Evolutionary conservation across 306 rosid species (phyloP).

Genomic region (Hippophae gyantsensis): DNA sequence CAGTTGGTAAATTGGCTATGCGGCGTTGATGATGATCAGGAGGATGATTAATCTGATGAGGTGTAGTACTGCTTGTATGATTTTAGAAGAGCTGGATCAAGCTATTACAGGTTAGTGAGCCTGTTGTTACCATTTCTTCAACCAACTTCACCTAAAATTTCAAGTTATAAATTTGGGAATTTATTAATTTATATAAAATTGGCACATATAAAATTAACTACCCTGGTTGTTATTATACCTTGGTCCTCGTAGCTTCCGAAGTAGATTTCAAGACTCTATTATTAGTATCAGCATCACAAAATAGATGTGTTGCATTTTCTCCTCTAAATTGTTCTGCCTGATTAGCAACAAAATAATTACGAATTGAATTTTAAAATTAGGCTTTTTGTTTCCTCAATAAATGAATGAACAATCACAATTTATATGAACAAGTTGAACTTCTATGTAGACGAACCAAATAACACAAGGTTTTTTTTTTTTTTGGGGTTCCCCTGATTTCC

Average conservation of each 20-base stretch:
- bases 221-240: constrained; percentile 19
- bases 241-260: constrained; percentile 91
- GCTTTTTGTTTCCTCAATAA: too few species aligned
- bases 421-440: too few species aligned
- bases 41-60: constrained; percentile 28
- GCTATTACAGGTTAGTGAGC: constrained; percentile 38
- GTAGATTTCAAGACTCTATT: constrained; percentile 73
- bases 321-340: constrained; percentile 57
- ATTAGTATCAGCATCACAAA: constrained; percentile 58
- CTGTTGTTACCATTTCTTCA: constrained; percentile 73
- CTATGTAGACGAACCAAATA: too few species aligned
- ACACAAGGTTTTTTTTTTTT: not conserved
- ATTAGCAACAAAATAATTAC: not conserved
- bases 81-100: constrained; percentile 47
- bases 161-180: not conserved
- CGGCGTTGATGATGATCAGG: constrained; percentile 11
- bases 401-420: too few species aligned
- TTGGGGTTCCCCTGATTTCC: too few species aligned
- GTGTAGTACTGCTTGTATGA: constrained; percentile 27
- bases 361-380: not conserved
- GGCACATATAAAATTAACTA: too few species aligned
- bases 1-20: constrained; percentile 11
- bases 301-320: constrained; percentile 67
- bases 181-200: too few species aligned
- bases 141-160: constrained; percentile 73